Base-by-base conservation (phyloP, 176 grass and related monocot species). In the Puccinellia tenuiflora region DNA sequence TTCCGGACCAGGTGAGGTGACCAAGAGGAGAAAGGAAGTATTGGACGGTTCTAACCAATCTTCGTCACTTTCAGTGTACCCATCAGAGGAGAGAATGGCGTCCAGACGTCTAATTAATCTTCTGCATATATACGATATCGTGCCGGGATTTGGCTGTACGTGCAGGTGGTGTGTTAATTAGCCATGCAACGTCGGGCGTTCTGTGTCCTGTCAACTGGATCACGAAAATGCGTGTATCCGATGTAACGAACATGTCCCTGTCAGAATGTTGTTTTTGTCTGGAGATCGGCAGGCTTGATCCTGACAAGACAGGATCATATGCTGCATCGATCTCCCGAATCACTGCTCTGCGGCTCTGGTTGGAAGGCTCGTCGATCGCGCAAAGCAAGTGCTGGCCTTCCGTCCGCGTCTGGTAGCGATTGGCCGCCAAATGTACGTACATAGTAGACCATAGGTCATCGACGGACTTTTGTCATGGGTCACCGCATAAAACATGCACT, bases 251-350 rank as follows among this genome's bases (percentile, higher is more conserved):
- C 78, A 37, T 37, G 88, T 86, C 72, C 72, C 16, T 40, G 75
- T 84, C 81, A 34, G 42, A 13, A 17, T 29, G 53, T 54, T 86
- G 62, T 89, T 81, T 73, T 81, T 82, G 83, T 86, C 83, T 56
- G 78, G 25, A 63, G 83, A 68, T 54, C 35, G 35, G 52, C 55
- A 34, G 75, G 54, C n/a, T 50, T 35, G 72, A 63, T 68, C 67
- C 40, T 86, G 45, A 59, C 79, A 82, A 15, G 66, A 15, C 21
- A 34, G 29, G 38, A 6, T 59, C 35, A 40, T 14, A 5, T 59
- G 65, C 25, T 51, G 11, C 18, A 5, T 11, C 33, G 18, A 67
- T 40, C 73, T 53, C 13, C 43, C 43, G 62, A 28, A 9, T 14
- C 76, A 15, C 16, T 35, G 33, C 24, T 6, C 24, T 6, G 20